These are phyloP conservation scores for Benincasa hispida DNA, from an alignment of 306 rosid species.

Conservation along the genomic window DNA sequence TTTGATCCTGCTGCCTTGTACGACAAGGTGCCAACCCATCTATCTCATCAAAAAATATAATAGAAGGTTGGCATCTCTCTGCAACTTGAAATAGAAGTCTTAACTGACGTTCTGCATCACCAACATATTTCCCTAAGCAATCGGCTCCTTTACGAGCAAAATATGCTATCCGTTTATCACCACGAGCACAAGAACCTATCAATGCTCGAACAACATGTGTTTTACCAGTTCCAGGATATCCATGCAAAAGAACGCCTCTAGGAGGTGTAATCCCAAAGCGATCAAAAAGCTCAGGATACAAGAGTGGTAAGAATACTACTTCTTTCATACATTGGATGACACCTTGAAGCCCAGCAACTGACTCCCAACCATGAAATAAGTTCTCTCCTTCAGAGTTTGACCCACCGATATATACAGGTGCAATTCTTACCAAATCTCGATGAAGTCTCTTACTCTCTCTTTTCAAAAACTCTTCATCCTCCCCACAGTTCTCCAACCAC, in stretches of 20 bases:
- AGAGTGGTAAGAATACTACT: slow-evolving; percentile 84
- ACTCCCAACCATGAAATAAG: slow-evolving; percentile 90
- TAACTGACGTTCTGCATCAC: slow-evolving; percentile 96
- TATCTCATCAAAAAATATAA: slow-evolving; percentile 95
- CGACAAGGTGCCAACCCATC: slow-evolving; percentile 95
- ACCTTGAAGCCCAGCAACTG: slow-evolving; percentile 97
- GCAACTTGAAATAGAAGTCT: slow-evolving; percentile 97
- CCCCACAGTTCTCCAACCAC: slow-evolving; percentile 98
- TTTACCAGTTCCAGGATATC: slow-evolving; percentile 98
- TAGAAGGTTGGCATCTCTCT: slow-evolving; percentile 93
- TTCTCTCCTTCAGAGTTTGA: slow-evolving; percentile 44
- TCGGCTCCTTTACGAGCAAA: slow-evolving; percentile 99
- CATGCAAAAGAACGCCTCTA: slow-evolving; percentile 93
- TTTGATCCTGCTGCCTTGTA: slow-evolving; percentile 93
- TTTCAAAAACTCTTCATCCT: slow-evolving; percentile 97
- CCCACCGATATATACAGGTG: slow-evolving; percentile 93
- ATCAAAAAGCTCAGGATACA: slow-evolving; percentile 86
- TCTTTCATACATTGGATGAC: slow-evolving; percentile 96
- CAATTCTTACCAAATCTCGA: slow-evolving; percentile 88
- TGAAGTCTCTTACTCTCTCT: slow-evolving; percentile 98
- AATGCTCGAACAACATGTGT: slow-evolving; percentile 85
- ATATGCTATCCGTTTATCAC: slow-evolving; percentile 83
- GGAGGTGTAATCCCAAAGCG: slow-evolving; percentile 87
- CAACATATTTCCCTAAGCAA: slow-evolving; percentile 96
- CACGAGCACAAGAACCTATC: slow-evolving; percentile 95